These are phyloP conservation scores for Globisporangium okanoganense DNA, from an alignment of 352 stramenopile species.

Conservation along the genomic window DNA sequence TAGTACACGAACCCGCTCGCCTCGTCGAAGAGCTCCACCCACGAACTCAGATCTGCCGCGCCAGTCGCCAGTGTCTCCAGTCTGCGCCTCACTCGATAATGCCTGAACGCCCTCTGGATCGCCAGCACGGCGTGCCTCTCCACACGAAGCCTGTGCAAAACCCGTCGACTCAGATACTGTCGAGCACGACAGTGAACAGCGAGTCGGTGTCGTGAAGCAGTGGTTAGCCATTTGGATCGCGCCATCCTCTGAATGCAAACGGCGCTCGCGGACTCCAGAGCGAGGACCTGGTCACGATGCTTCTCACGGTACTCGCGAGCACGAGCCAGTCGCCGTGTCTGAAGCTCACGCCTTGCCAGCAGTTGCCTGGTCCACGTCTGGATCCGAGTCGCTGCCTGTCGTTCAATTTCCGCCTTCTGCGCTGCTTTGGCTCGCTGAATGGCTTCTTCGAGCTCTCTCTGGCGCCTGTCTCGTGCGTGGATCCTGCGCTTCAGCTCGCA, in stretches of 20 bases:
- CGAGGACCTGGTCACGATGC: conserved; percentile 6
- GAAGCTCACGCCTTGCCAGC: conserved; percentile 18
- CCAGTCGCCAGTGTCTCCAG: conserved; percentile 36
- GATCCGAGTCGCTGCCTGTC: conserved; percentile 25
- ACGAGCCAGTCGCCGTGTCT: conserved; percentile 15
- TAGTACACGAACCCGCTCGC: conserved; percentile 64
- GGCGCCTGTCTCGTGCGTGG: conserved; percentile 12
- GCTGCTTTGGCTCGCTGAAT: conserved; percentile 10
- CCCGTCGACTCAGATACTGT: conserved; percentile 32
- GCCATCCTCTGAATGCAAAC: conserved; percentile 37
- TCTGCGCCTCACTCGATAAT: conserved; percentile 32
- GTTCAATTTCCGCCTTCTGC: conserved; percentile 20
- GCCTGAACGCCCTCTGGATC: conserved; percentile 59
- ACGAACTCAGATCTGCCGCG: conserved; percentile 19
- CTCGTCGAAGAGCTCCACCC: conserved; percentile 76
- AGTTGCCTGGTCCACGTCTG: conserved; percentile 24
- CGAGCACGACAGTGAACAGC: conserved; percentile 34
- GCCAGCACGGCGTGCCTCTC: conserved; percentile 28
- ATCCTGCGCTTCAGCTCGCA: conserved; percentile 11
- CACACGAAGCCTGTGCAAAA: conserved; percentile 16
- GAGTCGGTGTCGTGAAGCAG: conserved; percentile 10
- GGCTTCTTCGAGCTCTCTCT: conserved; percentile 11
- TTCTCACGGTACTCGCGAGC: conserved; percentile 16
- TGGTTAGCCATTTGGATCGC: conserved; percentile 20
- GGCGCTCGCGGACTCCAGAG: conserved; percentile 24